Evolutionary conservation across 78 protist species (phyloP).

Genomic region (Dictyostelium purpureum): DNA sequence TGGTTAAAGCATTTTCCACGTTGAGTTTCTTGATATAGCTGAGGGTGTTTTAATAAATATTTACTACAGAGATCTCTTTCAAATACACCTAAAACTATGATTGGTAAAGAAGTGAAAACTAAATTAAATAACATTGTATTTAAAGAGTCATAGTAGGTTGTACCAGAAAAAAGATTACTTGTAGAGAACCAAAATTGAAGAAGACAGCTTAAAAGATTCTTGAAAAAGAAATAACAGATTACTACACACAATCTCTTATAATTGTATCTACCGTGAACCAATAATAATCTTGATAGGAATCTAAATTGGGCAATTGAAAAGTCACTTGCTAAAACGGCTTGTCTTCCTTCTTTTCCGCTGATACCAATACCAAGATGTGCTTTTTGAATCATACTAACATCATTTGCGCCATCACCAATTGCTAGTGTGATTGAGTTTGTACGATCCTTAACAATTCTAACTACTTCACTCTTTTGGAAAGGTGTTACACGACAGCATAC

Average conservation of each 20-base stretch:
- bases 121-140: constrained; percentile 82
- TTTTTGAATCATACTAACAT: constrained; percentile 88
- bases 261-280: constrained; percentile 92
- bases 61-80: constrained; percentile 46
- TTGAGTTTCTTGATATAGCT: constrained; percentile 26
- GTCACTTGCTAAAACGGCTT: constrained; percentile 74
- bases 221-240: constrained; percentile 84
- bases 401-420: constrained; percentile 86
- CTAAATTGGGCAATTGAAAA: constrained; percentile 74
- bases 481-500: constrained; percentile 94
- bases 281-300: constrained; percentile 34
- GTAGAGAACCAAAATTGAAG: constrained; percentile 81
- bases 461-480: constrained; percentile 85
- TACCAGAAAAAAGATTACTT: constrained; percentile 78
- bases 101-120: constrained; percentile 90
- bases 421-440: constrained; percentile 76
- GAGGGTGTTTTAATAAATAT: neutral
- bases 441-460: constrained; percentile 30
- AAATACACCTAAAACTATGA: constrained; percentile 57
- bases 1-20: constrained; percentile 45
- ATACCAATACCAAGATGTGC: constrained; percentile 96
- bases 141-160: constrained; percentile 82
- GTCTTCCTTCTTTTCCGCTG: constrained; percentile 92
- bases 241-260: constrained; percentile 89
- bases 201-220: constrained; percentile 77